Conservation (phyloP, 331 rosid species). For the Rosa hybrid region DNA sequence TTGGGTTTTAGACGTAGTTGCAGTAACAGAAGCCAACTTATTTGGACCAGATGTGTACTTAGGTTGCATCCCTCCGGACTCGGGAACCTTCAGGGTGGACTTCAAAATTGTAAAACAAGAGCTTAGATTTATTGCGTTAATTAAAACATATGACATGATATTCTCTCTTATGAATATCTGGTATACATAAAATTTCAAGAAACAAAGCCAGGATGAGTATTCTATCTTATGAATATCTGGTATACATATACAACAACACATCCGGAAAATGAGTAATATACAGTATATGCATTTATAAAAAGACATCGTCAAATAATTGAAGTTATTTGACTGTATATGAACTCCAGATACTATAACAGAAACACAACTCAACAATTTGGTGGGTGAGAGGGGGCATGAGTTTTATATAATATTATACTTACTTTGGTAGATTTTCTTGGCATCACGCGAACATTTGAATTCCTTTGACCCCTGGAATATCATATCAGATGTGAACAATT, state of each 20-base stretch:
- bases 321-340: no score
- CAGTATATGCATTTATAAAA: no score
- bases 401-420: conserved; percentile 21
- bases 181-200: neutral
- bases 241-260: neutral
- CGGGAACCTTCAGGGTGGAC: conserved; percentile 39
- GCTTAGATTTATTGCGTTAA: neutral
- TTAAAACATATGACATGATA: neutral
- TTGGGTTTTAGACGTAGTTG: conserved; percentile 46
- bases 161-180: neutral
- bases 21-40: conserved; percentile 37
- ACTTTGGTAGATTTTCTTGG: conserved; percentile 61
- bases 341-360: no score
- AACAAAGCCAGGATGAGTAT: conserved; percentile 6
- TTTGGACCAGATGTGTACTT: conserved; percentile 32
- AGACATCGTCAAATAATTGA: no score
- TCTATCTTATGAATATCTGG: neutral
- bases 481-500: conserved; percentile 28
- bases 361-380: no score
- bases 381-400: neutral
- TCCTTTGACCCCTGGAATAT: conserved; percentile 55
- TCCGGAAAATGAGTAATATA: neutral
- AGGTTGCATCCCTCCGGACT: conserved; percentile 41
- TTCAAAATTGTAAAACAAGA: conserved; percentile 38
- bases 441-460: conserved; percentile 37